phyloP scores from a whole-genome alignment of 164 flowering plant species.

The Vitis amurensis region DNA sequence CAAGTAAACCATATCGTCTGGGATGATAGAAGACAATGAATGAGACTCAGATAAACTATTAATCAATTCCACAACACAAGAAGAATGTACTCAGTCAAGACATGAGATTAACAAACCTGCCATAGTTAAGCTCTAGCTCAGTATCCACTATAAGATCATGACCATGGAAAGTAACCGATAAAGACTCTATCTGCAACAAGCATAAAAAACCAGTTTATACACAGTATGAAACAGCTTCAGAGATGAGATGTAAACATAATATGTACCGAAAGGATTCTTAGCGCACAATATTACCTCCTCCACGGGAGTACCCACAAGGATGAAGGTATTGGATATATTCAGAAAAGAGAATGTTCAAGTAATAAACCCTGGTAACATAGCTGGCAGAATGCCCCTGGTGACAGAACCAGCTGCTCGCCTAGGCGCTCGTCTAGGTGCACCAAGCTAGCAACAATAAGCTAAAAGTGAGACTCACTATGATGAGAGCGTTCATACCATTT shows the following conservation, averaged over 20 bases:
- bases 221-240: neutral
- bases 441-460: conserved; percentile 20
- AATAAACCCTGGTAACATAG: conserved; percentile 7
- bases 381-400: conserved; percentile 1
- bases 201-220: neutral
- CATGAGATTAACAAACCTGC: conserved; percentile 51
- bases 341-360: conserved; percentile 2
- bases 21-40: neutral
- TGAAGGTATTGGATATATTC: conserved; percentile 1
- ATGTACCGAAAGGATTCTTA: neutral
- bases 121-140: conserved; percentile 90
- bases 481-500: neutral
- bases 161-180: conserved; percentile 94
- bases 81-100: neutral
- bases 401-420: conserved; percentile 14
- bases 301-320: conserved; percentile 1
- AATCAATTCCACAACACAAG: neutral
- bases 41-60: neutral
- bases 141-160: conserved; percentile 96
- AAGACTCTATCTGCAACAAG: conserved; percentile 80
- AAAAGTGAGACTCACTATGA: conserved; percentile 8
- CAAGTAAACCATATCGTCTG: conserved; percentile 96
- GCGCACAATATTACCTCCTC: conserved; percentile 13
- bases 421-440: conserved; percentile 15
- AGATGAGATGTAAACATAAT: neutral